These are phyloP conservation scores for Penicillium pancosmium DNA, from an alignment of 495 filamentous ascomycete genomes.

Conservation along the genomic window DNA sequence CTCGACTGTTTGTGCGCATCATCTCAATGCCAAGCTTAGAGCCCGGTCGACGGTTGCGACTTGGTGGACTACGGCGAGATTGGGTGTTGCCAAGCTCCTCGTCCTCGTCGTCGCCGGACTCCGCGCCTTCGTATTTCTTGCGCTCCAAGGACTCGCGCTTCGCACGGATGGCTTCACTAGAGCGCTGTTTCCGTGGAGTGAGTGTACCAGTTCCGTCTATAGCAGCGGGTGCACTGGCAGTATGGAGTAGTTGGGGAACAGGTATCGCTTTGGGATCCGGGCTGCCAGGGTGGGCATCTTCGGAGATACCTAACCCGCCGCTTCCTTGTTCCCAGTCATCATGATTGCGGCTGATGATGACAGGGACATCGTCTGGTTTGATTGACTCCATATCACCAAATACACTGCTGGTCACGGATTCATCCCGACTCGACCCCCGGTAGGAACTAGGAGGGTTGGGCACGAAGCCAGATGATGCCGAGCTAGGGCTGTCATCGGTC, in stretches of 20 bases:
- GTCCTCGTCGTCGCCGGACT: conserved; percentile 91
- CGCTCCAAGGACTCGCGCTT: conserved; percentile 78
- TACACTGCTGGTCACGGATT: conserved; percentile 83
- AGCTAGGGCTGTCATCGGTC: conserved; percentile 81
- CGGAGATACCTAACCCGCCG: conserved; percentile 71
- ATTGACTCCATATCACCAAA: conserved; percentile 84
- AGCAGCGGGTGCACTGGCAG: conserved; percentile 68
- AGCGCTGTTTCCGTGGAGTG: conserved; percentile 66
- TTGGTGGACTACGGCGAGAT: conserved; percentile 60
- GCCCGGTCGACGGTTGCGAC: conserved; percentile 53
- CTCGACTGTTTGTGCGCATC: conserved; percentile 93
- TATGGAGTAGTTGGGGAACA: conserved; percentile 59
- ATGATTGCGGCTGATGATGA: conserved; percentile 70
- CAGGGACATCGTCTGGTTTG: conserved; percentile 75
- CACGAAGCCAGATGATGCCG: conserved; percentile 76
- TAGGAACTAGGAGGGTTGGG: conserved; percentile 71
- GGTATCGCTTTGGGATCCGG: conserved; percentile 37
- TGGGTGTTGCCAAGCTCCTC: conserved; percentile 74
- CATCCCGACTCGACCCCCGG: conserved; percentile 74
- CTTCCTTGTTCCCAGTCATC: conserved; percentile 72
- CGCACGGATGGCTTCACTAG: conserved; percentile 75
- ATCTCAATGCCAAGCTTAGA: conserved; percentile 92
- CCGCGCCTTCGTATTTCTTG: conserved; percentile 73
- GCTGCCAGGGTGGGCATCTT: conserved; percentile 36
- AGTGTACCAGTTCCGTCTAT: conserved; percentile 53